phyloP scores from a whole-genome alignment of 805 yeast species.

The Starmerella apicola region DNA sequence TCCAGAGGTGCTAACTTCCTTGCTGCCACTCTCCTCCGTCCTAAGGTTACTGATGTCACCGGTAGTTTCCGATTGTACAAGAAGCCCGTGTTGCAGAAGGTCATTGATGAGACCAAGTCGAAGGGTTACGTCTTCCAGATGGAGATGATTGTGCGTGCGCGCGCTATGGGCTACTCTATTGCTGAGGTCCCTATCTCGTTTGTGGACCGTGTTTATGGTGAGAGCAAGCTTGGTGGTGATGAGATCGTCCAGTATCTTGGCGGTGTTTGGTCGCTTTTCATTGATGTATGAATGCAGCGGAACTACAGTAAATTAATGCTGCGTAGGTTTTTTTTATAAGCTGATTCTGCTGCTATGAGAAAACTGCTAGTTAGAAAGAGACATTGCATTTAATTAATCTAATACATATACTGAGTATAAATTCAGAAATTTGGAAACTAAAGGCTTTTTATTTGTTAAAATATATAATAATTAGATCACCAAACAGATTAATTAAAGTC shows the following conservation, averaged over 20 bases:
- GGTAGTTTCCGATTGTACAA: slow-evolving; percentile 68
- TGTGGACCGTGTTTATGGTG: slow-evolving; percentile 70
- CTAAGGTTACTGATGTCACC: slow-evolving; percentile 60
- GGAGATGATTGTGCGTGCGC: slow-evolving; percentile 81
- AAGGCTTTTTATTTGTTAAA: too few species aligned
- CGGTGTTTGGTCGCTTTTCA: slow-evolving; percentile 63
- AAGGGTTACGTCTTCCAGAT: slow-evolving; percentile 78
- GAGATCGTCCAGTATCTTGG: slow-evolving; percentile 66
- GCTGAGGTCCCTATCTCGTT: slow-evolving; percentile 72
- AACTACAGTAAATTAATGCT: too few species aligned
- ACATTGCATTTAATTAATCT: too few species aligned
- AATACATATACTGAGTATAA: too few species aligned
- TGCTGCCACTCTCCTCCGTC: slow-evolving; percentile 59
- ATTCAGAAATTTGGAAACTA: too few species aligned
- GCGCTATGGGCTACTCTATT: slow-evolving; percentile 56
- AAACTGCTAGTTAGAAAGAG: too few species aligned
- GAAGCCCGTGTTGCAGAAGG: slow-evolving; percentile 51
- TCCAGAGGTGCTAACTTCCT: slow-evolving; percentile 72
- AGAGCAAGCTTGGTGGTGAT: slow-evolving; percentile 66
- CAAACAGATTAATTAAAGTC: background rate
- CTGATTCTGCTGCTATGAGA: too few species aligned
- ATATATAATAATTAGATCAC: too few species aligned
- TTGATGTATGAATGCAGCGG: slow-evolving; percentile 44
- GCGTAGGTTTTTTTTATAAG: too few species aligned
- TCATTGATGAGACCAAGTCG: slow-evolving; percentile 54